Evolutionary conservation across 1,284 basidiomycete genomes (phyloP).

Genomic region (Cryptococcus maquisensis): DNA sequence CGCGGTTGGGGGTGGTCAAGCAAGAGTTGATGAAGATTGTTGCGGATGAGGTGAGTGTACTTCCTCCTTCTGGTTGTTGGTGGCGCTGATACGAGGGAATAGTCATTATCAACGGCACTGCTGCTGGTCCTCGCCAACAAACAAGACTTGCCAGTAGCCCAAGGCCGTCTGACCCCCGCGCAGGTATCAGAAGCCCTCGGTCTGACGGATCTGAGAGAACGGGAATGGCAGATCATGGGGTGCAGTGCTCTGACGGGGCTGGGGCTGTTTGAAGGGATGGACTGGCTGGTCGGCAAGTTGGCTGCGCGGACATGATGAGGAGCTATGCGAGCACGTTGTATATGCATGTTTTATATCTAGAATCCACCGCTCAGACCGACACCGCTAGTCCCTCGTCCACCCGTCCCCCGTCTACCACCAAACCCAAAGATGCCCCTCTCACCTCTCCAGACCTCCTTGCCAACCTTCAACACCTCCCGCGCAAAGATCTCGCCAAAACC

Average conservation of each 20-base stretch:
- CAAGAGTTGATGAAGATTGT: conserved; percentile 50
- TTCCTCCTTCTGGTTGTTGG: not conserved
- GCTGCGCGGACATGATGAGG: conserved; percentile 7
- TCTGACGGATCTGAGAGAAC: conserved; percentile 51
- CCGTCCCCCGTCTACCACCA: conserved; percentile 14
- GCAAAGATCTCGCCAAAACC: conserved; percentile 98
- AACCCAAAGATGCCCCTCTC: conserved; percentile 28
- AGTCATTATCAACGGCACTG: conserved; percentile 47
- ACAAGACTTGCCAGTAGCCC: conserved; percentile 50
- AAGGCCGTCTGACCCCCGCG: conserved; percentile 48
- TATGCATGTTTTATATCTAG: conserved; percentile 4
- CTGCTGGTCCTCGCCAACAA: conserved; percentile 54
- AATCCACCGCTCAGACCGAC: conserved; percentile 40
- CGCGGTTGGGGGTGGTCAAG: conserved; percentile 49
- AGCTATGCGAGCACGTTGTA: conserved; percentile 2
- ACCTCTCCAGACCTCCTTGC: conserved; percentile 51
- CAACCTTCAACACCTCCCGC: conserved; percentile 71
- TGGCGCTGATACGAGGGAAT: not conserved
- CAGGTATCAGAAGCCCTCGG: conserved; percentile 52
- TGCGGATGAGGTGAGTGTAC: conserved; percentile 37
- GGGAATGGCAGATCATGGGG: conserved; percentile 55
- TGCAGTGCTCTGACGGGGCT: conserved; percentile 51
- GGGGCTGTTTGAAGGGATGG: conserved; percentile 47
- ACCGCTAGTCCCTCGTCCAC: conserved; percentile 25
- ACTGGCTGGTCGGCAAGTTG: conserved; percentile 46